Evolutionary conservation across 2,329 filamentous ascomycete species (phyloP).

Genomic region (Penicillium brevicompactum): DNA sequence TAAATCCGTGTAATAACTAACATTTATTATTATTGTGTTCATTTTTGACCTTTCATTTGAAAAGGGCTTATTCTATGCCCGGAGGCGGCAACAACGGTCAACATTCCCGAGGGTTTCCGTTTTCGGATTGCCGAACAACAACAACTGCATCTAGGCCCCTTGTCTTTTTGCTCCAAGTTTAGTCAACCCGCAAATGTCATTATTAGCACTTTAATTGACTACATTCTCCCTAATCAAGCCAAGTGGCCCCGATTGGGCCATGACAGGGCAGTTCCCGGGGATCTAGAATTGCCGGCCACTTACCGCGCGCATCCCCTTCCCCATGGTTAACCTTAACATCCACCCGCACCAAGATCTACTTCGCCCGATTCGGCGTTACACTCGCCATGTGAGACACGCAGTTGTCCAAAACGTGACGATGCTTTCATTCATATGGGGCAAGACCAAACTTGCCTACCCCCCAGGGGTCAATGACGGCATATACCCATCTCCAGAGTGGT

Average conservation of each 20-base stretch:
- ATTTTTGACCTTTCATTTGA: not conserved
- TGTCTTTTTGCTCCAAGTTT: not conserved
- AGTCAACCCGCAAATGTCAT: slow-evolving; percentile 6
- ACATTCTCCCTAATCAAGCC: not conserved
- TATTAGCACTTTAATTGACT: slow-evolving; percentile 8
- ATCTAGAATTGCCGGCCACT: slow-evolving; percentile 13
- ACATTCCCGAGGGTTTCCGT: slow-evolving; percentile 17
- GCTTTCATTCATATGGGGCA: slow-evolving; percentile 10
- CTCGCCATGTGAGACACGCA: slow-evolving; percentile 11
- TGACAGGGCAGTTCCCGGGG: slow-evolving; percentile 6
- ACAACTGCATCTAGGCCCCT: slow-evolving; percentile 13
- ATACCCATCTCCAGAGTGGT: not conserved
- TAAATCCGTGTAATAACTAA: not conserved
- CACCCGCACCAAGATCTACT: not conserved
- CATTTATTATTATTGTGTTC: not conserved
- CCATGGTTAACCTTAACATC: slow-evolving; percentile 9
- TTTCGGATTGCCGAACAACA: slow-evolving; percentile 18
- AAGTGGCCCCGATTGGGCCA: not conserved
- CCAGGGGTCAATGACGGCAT: slow-evolving; percentile 29
- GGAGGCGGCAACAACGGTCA: slow-evolving; percentile 9
- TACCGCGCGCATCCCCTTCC: slow-evolving; percentile 13
- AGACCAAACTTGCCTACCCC: slow-evolving; percentile 6
- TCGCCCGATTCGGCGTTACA: slow-evolving; percentile 23
- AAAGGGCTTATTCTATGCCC: not conserved
- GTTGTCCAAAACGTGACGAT: slow-evolving; percentile 14